Conservation (phyloP, 306 rosid species). For the Betula pendula region DNA sequence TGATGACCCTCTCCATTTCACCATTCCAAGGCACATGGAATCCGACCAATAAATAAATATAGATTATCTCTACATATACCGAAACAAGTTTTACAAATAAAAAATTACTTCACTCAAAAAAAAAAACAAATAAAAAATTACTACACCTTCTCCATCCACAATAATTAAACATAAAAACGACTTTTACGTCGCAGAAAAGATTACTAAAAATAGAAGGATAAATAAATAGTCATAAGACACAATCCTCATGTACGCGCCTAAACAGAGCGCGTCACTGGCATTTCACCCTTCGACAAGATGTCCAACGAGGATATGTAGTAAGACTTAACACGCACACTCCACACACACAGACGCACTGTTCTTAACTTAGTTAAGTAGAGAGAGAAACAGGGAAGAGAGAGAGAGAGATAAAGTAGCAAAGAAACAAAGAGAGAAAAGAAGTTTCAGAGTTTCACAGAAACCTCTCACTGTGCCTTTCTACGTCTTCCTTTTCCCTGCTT, state of each 20-base stretch:
- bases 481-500: slow-evolving; percentile 17
- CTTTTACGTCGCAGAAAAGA: background rate
- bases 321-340: slow-evolving; percentile 38
- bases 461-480: slow-evolving; percentile 32
- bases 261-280: slow-evolving; percentile 30
- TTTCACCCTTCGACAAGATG: background rate
- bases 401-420: slow-evolving; percentile 3
- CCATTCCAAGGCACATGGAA: no score
- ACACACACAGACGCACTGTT: background rate
- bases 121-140: no score
- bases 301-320: slow-evolving; percentile 26
- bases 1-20: no score
- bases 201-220: no score
- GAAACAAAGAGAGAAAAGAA: background rate
- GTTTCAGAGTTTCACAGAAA: slow-evolving; percentile 28
- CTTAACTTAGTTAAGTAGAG: slow-evolving; percentile 2
- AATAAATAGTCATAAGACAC: no score
- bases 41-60: no score
- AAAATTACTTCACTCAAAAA: no score
- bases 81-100: no score
- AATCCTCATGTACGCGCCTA: slow-evolving; percentile 19
- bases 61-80: no score
- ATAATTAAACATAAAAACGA: background rate
- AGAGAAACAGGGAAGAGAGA: background rate
- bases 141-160: background rate